phyloP scores from a whole-genome alignment of 352 stramenopile genomes.

The Albugo laibachii region DNA sequence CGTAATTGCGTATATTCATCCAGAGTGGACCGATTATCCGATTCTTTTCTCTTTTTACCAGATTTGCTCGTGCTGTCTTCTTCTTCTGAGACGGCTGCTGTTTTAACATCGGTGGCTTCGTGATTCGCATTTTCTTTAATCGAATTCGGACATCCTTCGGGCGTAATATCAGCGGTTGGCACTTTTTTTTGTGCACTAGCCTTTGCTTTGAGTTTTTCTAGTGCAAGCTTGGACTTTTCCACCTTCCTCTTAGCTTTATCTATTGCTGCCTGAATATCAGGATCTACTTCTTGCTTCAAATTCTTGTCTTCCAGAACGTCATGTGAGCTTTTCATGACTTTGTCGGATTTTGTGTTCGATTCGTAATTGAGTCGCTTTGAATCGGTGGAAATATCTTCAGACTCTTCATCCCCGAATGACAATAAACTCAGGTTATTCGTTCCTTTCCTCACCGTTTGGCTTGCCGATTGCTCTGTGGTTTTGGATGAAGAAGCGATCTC shows the following conservation, averaged over 20 bases:
- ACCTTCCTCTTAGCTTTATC: constrained; percentile 17
- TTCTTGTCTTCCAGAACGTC: constrained; percentile 42
- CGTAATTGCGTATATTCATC: constrained; percentile 52
- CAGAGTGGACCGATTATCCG: constrained; percentile 1
- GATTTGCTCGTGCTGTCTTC: not conserved
- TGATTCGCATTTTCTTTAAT: not conserved
- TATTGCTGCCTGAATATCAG: constrained; percentile 7
- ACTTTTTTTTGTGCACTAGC: not conserved
- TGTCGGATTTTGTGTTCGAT: constrained; percentile 24
- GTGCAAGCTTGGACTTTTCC: not conserved
- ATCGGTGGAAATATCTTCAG: constrained; percentile 13
- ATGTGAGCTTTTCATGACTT: constrained; percentile 52
- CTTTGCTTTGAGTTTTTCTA: constrained; percentile 3
- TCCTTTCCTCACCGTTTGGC: constrained; percentile 69
- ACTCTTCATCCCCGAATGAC: constrained; percentile 89
- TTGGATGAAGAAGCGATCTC: not conserved
- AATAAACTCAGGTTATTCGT: constrained; percentile 87
- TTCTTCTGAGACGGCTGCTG: not conserved
- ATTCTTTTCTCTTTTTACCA: too few species aligned
- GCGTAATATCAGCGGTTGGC: constrained; percentile 1
- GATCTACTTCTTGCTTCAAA: constrained; percentile 39
- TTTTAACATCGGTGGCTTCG: not conserved
- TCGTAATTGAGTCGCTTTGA: constrained; percentile 18
- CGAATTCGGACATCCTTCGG: not conserved
- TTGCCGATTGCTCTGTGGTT: constrained; percentile 10